Percentiles rank a stretch among this genome's conserved stretches.
Conservation (phyloP, 1,284 basidiomycete genomes). For the Meira miltonrushii region DNA sequence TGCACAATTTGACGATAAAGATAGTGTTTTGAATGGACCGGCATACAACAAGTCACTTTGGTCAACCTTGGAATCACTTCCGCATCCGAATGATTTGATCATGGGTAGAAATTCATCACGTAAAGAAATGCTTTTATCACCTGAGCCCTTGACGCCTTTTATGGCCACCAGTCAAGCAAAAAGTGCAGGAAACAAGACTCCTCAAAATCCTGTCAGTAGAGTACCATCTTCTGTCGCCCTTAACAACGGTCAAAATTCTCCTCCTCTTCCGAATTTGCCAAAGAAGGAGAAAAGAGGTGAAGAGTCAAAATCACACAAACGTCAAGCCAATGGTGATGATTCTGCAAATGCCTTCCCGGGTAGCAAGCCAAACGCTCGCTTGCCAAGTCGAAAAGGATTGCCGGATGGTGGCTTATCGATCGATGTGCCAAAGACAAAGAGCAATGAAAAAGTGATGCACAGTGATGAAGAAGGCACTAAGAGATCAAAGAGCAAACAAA, state of each 20-base stretch:
- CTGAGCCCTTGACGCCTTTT: neutral
- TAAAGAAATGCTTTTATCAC: no score
- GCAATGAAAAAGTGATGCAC: no score
- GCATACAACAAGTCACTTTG: neutral
- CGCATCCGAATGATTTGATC: conserved; percentile 4
- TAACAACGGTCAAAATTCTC: neutral
- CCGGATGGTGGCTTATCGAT: neutral
- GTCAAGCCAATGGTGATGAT: neutral
- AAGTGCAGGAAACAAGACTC: neutral
- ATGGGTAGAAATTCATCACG: no score
- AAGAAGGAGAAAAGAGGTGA: neutral
- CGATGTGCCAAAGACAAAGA: neutral
- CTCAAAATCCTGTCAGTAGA: neutral
- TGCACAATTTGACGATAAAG: neutral
- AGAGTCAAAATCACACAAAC: neutral
- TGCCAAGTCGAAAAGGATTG: neutral
- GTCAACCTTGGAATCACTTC: neutral
- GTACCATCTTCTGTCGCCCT: neutral
- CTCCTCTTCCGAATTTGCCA: neutral
- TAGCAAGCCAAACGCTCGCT: no score
- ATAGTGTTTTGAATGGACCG: neutral
- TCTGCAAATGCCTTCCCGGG: neutral
- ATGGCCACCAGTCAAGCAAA: neutral
- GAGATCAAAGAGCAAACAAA: neutral
- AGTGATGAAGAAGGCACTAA: neutral